These are phyloP conservation scores for Anthracocystis panici-leucophaei DNA, from an alignment of 1,284 basidiomycete species.

Conservation along the genomic window DNA sequence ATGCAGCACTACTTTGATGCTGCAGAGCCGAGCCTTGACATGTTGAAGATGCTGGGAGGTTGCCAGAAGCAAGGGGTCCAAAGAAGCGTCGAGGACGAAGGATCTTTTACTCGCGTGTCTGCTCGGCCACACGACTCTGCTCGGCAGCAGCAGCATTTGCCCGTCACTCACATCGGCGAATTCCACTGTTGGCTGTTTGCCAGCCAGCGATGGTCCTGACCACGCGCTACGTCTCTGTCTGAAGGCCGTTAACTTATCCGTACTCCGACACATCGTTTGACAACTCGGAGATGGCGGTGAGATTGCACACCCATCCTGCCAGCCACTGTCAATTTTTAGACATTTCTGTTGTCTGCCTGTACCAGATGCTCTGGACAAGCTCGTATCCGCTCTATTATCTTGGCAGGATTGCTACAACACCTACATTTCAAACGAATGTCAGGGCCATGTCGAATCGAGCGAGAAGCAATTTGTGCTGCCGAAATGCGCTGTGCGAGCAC, in stretches of 20 bases:
- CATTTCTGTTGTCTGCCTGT: not conserved
- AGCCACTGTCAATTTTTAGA: not conserved
- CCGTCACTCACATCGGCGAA: not conserved
- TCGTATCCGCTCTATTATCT: not conserved
- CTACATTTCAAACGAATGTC: not conserved
- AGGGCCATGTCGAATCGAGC: constrained; percentile 1
- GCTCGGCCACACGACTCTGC: constrained; percentile 4
- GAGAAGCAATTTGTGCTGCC: too few relatives aligned
- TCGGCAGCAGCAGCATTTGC: too few relatives aligned
- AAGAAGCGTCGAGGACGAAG: not conserved
- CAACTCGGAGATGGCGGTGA: constrained; percentile 6
- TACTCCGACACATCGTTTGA: constrained; percentile 4
- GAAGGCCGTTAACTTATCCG: not conserved
- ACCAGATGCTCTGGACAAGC: not conserved
- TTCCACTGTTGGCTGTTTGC: not conserved
- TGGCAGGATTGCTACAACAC: not conserved
- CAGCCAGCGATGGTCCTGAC: not conserved
- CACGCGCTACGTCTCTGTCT: not conserved
- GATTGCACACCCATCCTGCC: not conserved
- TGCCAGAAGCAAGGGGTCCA: constrained; percentile 10
- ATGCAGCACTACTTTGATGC: constrained; percentile 1
- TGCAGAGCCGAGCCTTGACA: constrained; percentile 9
- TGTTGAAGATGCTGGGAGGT: not conserved
- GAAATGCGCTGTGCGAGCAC: too few relatives aligned
- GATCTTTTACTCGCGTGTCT: not conserved